Evolutionary conservation across 1,284 basidiomycete genomes (phyloP), one percentile per base, ranked within the genome.

Genomic region (Leccinum ponderosum): DNA sequence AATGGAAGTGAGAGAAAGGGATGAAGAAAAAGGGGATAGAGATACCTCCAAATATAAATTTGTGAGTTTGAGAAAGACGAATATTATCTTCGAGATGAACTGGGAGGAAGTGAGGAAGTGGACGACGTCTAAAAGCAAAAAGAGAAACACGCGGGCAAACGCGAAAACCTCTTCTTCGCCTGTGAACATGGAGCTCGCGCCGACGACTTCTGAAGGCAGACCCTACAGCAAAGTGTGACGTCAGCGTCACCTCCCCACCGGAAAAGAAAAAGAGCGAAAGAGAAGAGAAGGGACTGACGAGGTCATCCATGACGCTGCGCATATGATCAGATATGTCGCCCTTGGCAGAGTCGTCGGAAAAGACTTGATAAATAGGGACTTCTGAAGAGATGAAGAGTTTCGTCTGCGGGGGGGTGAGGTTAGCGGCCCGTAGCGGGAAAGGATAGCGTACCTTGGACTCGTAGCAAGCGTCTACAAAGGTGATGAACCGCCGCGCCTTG

Each of bases 381-480:
- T 96, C 92, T 15, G 94, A 97, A 0, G 94, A 90, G 56, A 92
- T 83, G 75, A 96, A 94, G 3, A 98, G 81, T 71, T 94, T 94
- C 2, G 93, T 95, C 89, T 93, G 31, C 11, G 47, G 53, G 22
- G 5, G 20, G 3, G 20, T 14, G 6, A 47, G 3, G 14, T 11
- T n/a, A 22, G 11, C 27, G 25, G 20, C 1, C 1, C 4, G 44
- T 14, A 20, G 6, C 6, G 9, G 27, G 8, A 33, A 22, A n/a
- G 50, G 20, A 25, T 35, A 60, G 59, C 76, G 27, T 67, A 87
- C 88, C 81, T 89, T 91, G 80, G 89, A 95, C 75, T 97, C 95
- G 70, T 97, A 97, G 72, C 94, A 95, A 15, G 94, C 93, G 79
- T 99, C 97, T 70, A 99, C 91, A 70, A 98, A 98, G 0, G 96